Evolutionary conservation across 2,329 filamentous ascomycete genomes (phyloP), one percentile per base, ranked within the genome.

Genomic region (Cladosporium sp.): DNA sequence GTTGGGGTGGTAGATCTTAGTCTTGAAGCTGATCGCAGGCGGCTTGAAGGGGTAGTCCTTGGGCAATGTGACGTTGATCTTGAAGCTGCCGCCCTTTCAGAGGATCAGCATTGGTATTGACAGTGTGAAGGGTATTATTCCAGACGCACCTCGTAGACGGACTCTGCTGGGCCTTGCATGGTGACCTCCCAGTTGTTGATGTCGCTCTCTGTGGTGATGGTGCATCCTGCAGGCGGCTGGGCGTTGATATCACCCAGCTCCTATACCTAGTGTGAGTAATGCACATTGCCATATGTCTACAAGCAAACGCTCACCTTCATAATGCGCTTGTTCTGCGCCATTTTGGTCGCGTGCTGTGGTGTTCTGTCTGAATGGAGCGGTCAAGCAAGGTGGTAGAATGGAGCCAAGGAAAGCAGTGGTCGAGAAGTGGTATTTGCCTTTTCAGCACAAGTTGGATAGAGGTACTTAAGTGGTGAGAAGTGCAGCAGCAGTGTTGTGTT

Each of bases 1-100:
- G 76, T 97, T 97, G 44, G 92, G 91, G 78, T 97, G 92, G 82
- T 96, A 97, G 79, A 96, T 89, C 76, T 92, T 93, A 52, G 91
- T 96, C 64, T 80, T 77, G 81, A 96, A 96, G 70, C 82, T 85
- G 65, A 96, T 81, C 60, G 82, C 78, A 15, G 91, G 91, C 20
- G 91, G 85, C 75, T 94, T 94, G 85, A 96, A 96, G 35, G 91
- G 91, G 78, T 96, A 96, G 68, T 91, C 87, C 65, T 79, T 76
- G 13, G 91, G 91, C 10, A 97, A 84, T 39, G 75, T 80, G 65
- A 96, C 79, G 61, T 86, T 75, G 60, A 97, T 76, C 64, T 83
- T 83, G 82, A 91, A 97, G 64, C 77, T 78, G 68, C 91, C 91
- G 66, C 85, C 86, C 79, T 87, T n/a, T n/a, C 62, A 42, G 6